Evolutionary conservation across 73 alveolate genomes (phyloP).

Genomic region (Paramecium sonneborni): DNA sequence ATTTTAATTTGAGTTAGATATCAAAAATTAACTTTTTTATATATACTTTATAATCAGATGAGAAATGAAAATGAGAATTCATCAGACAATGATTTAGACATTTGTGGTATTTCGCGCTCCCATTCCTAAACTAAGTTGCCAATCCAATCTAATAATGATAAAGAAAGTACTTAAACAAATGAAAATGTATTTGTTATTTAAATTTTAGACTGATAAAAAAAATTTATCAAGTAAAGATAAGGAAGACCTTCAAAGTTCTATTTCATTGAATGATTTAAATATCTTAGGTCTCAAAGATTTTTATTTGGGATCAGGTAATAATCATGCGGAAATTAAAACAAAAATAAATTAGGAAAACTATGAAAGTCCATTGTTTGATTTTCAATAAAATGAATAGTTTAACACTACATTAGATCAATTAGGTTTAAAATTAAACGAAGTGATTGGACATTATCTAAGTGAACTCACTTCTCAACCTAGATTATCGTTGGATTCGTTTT

Average conservation of each 20-base stretch:
- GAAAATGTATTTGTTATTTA: background rate
- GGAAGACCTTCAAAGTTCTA: background rate
- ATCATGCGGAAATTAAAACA: background rate
- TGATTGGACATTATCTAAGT: background rate
- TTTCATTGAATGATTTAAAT: background rate
- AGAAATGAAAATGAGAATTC: background rate
- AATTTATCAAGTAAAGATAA: background rate
- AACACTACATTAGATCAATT: background rate
- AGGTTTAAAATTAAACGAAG: constrained; percentile 20
- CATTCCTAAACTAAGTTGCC: background rate
- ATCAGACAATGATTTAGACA: background rate
- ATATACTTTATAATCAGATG: background rate
- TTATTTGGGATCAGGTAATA: background rate
- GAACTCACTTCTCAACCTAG: background rate
- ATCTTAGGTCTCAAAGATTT: background rate
- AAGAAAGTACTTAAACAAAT: background rate
- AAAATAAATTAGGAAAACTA: background rate
- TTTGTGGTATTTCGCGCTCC: background rate
- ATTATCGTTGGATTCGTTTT: background rate
- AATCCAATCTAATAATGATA: background rate
- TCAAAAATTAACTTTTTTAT: background rate
- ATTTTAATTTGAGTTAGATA: background rate
- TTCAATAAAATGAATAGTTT: background rate
- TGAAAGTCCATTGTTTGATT: background rate
- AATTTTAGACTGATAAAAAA: background rate